Conservation (phyloP, 1,139 yeast species). For the Candida glucosophila region DNA sequence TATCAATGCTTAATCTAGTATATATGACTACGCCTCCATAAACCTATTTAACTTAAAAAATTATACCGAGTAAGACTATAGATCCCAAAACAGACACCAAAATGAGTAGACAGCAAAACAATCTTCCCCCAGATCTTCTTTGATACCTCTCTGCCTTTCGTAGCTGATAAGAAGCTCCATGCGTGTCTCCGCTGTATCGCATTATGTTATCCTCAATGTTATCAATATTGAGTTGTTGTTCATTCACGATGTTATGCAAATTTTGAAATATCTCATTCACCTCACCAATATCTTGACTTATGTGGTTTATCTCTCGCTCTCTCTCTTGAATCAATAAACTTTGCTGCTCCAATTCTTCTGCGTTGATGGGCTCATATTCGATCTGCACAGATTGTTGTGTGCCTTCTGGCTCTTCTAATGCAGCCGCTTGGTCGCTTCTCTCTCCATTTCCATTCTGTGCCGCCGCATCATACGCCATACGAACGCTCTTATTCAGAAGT, state of each 20-base stretch:
- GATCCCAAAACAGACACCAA: slow-evolving; percentile 36
- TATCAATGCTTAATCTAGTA: background rate
- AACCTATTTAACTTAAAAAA: slow-evolving; percentile 19
- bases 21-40: too few relatives aligned
- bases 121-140: slow-evolving; percentile 60
- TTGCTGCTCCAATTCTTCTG: slow-evolving; percentile 83
- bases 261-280: slow-evolving; percentile 85
- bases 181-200: slow-evolving; percentile 56
- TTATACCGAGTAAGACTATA: slow-evolving; percentile 26
- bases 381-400: slow-evolving; percentile 32
- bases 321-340: slow-evolving; percentile 71
- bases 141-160: slow-evolving; percentile 75
- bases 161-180: slow-evolving; percentile 64
- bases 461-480: slow-evolving; percentile 5
- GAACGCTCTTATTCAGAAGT: slow-evolving; percentile 7
- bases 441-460: slow-evolving; percentile 12
- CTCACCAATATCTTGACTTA: slow-evolving; percentile 79
- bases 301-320: slow-evolving; percentile 78
- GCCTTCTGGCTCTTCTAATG: slow-evolving; percentile 10
- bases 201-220: slow-evolving; percentile 82
- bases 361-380: slow-evolving; percentile 65
- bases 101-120: slow-evolving; percentile 63
- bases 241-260: slow-evolving; percentile 70
- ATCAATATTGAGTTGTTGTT: slow-evolving; percentile 83
- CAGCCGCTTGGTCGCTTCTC: slow-evolving; percentile 2